Conservation (phyloP, 2,329 filamentous ascomycete genomes). For the Alternaria solani region DNA sequence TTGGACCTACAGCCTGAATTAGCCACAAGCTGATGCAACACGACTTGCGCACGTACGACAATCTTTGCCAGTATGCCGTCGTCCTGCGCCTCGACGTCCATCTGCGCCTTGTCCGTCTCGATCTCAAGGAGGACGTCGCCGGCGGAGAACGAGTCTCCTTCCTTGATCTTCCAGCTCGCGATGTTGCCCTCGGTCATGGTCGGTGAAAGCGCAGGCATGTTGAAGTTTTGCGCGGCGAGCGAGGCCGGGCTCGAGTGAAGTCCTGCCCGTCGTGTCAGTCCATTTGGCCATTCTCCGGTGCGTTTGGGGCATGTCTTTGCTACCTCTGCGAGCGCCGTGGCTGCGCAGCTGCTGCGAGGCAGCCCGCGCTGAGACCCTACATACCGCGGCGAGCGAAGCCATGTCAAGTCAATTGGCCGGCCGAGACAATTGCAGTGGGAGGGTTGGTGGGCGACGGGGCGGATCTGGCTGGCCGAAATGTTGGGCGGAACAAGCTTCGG, state of each 20-base stretch:
- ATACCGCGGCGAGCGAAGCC: constrained; percentile 72
- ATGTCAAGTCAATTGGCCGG: constrained; percentile 55
- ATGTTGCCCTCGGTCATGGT: constrained; percentile 97
- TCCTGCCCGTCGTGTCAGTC: constrained; percentile 57
- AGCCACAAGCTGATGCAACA: constrained; percentile 2
- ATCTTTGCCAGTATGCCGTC: constrained; percentile 89
- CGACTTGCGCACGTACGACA: constrained; percentile 53
- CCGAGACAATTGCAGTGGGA: constrained; percentile 19
- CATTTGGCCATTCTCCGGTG: constrained; percentile 16
- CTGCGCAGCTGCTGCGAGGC: constrained; percentile 61
- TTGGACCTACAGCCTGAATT: constrained; percentile 54
- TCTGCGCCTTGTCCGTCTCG: constrained; percentile 92
- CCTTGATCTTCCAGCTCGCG: constrained; percentile 83
- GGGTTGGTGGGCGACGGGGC: constrained; percentile 20
- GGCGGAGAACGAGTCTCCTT: constrained; percentile 81
- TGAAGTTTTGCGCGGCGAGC: constrained; percentile 83
- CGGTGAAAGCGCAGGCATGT: constrained; percentile 88
- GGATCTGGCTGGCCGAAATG: constrained; percentile 41
- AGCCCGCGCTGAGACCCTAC: constrained; percentile 69
- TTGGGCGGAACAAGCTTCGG: constrained; percentile 43
- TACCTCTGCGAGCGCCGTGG: constrained; percentile 67
- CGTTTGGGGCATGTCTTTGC: constrained; percentile 34
- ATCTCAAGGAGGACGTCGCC: constrained; percentile 91
- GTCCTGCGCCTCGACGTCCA: constrained; percentile 94
- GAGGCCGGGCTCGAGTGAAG: constrained; percentile 69